phyloP scores from a whole-genome alignment of 352 stramenopile species.

The Pythium vanterpoolii region DNA sequence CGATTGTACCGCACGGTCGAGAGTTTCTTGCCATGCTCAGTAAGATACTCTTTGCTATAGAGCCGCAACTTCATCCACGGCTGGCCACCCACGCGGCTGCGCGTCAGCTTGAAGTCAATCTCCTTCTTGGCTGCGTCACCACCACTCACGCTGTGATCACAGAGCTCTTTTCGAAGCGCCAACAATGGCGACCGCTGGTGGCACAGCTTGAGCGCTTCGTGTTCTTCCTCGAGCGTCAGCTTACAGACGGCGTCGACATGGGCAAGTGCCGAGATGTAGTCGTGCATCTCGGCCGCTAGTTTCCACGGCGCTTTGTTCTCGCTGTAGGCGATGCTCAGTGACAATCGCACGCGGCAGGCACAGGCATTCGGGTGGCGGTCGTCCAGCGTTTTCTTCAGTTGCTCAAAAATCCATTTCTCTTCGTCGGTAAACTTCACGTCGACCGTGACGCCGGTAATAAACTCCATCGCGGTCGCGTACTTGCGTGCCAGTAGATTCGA shows the following conservation, averaged over 20 bases:
- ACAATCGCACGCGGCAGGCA: conserved; percentile 92
- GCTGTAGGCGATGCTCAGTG: conserved; percentile 86
- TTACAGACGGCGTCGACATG: conserved; percentile 93
- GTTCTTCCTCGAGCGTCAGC: conserved; percentile 93
- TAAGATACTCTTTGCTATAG: conserved; percentile 72
- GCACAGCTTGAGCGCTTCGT: conserved; percentile 83
- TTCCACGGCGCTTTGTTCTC: conserved; percentile 91
- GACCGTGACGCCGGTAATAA: conserved; percentile 95
- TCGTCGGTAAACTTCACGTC: conserved; percentile 95
- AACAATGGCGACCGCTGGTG: conserved; percentile 69
- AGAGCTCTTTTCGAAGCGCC: conserved; percentile 63
- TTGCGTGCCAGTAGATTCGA: conserved; percentile 94
- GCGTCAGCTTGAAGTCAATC: conserved; percentile 62
- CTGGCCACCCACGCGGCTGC: conserved; percentile 74
- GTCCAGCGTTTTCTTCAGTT: conserved; percentile 93
- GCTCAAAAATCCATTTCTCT: conserved; percentile 97
- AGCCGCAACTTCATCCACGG: conserved; percentile 84
- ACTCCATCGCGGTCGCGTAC: conserved; percentile 94
- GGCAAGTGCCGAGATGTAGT: conserved; percentile 88
- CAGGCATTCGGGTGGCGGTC: conserved; percentile 95
- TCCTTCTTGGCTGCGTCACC: conserved; percentile 4
- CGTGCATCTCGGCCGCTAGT: conserved; percentile 65
- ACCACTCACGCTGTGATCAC: conserved; percentile 42
- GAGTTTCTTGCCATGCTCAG: conserved; percentile 72
- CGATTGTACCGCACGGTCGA: conserved; percentile 84